Base-by-base conservation (phyloP, 2,329 filamentous ascomycete species). In the Hypoxylon rubiginosum region DNA sequence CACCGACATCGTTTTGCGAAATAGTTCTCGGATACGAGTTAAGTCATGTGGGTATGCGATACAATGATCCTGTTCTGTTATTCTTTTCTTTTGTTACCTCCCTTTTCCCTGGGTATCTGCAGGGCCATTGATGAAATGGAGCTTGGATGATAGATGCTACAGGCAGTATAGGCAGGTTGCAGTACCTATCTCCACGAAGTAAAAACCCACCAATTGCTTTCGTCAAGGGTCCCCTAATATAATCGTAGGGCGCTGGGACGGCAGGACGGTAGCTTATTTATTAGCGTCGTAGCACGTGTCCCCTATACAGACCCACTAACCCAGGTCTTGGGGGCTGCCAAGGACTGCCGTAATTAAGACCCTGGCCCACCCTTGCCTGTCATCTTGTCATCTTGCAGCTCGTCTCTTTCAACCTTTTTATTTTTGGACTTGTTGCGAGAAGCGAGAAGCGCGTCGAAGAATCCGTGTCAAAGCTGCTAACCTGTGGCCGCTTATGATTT, bases 1-100 rank as follows among this genome's bases (percentile, higher is more conserved):
- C 39, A 69, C 61, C 49, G 67, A 67, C 70, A 74, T 75, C 0
- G 13, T 59, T 41, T 41, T 13, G 43, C 13, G 26, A 46, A 24
- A 34, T 28, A 30, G 17, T 43, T 30, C 19, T 49, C 34, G 45
- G 46, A 34, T 28, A 4, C 41, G 59, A 56, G 54, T 46, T 30
- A 65, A 43, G 28, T 62, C 62, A 68, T 59, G 32, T 53, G 65
- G 58, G 34, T 46, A 21, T 48, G 19, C 41, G n/a, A 13, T 11
- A 26, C 4, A 26, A 48, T 26, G 11, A 19, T 50, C 17, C 15
- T n/a, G 15, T 15, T 32, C 10, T 32, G 32, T 30, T 30, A 32
- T 7, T 50, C 19, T n/a, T 50, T 9, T 19, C 4, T 50, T 11
- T 53, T 28, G 41, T 17, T 21, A 4, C 11, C n/a, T n/a, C 50